phyloP scores from a whole-genome alignment of 1,284 basidiomycete genomes.

The Cutaneotrichosporon dermatis region DNA sequence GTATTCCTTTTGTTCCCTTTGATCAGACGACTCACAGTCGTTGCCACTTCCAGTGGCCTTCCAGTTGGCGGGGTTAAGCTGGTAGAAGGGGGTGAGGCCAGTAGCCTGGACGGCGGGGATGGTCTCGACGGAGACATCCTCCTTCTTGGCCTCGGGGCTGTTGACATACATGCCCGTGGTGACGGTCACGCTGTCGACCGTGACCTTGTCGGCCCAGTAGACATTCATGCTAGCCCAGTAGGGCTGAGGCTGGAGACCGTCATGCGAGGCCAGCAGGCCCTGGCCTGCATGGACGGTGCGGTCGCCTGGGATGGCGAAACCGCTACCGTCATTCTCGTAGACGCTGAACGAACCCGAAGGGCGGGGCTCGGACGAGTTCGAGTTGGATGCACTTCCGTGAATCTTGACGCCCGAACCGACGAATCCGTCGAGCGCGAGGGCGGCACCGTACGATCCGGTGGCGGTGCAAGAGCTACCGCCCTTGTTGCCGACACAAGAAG shows the following conservation, averaged over 20 bases:
- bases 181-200: not conserved
- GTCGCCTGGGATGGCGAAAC: not conserved
- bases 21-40: not conserved
- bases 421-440: not conserved
- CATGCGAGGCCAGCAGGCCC: not conserved
- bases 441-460: not conserved
- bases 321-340: not conserved
- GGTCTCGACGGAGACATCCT: not conserved
- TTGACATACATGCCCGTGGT: conserved; percentile 1
- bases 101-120: not conserved
- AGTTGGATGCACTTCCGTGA: not conserved
- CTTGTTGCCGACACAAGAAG: not conserved
- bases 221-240: conserved; percentile 1
- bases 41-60: not conserved
- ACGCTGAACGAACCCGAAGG: not conserved
- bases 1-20: too few relatives aligned
- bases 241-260: not conserved
- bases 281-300: not conserved
- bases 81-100: not conserved
- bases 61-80: not conserved
- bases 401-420: not conserved
- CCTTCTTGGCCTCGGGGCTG: not conserved
- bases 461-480: not conserved
- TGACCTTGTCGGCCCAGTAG: not conserved
- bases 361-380: not conserved